A percentile compares a stretch with the other conserved stretches of the same genome.
These are phyloP conservation scores for Exophiala sideris DNA, from an alignment of 2,329 filamentous ascomycete species.

Conservation along the genomic window DNA sequence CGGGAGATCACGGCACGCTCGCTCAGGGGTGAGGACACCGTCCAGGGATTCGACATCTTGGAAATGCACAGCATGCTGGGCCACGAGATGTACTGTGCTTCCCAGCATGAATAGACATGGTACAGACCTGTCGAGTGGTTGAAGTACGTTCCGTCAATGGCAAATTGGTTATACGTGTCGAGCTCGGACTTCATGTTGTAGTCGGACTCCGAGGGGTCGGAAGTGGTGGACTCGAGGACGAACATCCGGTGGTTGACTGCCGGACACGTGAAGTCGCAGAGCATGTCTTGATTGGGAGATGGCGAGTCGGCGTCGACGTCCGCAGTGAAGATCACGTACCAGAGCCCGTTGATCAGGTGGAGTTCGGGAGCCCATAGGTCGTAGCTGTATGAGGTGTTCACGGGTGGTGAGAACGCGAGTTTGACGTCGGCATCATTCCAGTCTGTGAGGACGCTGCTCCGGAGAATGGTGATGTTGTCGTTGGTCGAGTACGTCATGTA, in stretches of 20 bases:
- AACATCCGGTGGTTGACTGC: slow-evolving; percentile 53
- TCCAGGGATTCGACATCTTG: slow-evolving; percentile 48
- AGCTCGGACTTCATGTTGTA: slow-evolving; percentile 47
- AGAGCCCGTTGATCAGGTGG: slow-evolving; percentile 40
- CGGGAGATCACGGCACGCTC: slow-evolving; percentile 48
- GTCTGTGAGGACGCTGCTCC: slow-evolving; percentile 38
- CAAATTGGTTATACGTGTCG: slow-evolving; percentile 52
- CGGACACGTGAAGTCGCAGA: slow-evolving; percentile 48
- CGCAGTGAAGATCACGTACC: slow-evolving; percentile 54
- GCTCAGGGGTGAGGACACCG: slow-evolving; percentile 44
- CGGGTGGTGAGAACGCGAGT: slow-evolving; percentile 37
- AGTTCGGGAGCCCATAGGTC: slow-evolving; percentile 52
- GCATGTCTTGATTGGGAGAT: slow-evolving; percentile 47
- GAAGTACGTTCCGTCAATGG: slow-evolving; percentile 55
- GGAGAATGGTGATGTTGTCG: slow-evolving; percentile 39
- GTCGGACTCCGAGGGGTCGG: slow-evolving; percentile 45
- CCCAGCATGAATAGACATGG: slow-evolving; percentile 42
- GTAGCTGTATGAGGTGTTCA: slow-evolving; percentile 44
- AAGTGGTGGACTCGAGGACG: slow-evolving; percentile 43
- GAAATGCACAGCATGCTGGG: slow-evolving; percentile 53
- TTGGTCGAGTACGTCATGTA: slow-evolving; percentile 42
- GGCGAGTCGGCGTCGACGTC: slow-evolving; percentile 47
- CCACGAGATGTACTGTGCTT: slow-evolving; percentile 43
- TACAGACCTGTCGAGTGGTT: slow-evolving; percentile 40
- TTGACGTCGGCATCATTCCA: slow-evolving; percentile 41